Evolutionary conservation across 2,329 filamentous ascomycete genomes (phyloP).

Genomic region (Aspergillus tanneri): DNA sequence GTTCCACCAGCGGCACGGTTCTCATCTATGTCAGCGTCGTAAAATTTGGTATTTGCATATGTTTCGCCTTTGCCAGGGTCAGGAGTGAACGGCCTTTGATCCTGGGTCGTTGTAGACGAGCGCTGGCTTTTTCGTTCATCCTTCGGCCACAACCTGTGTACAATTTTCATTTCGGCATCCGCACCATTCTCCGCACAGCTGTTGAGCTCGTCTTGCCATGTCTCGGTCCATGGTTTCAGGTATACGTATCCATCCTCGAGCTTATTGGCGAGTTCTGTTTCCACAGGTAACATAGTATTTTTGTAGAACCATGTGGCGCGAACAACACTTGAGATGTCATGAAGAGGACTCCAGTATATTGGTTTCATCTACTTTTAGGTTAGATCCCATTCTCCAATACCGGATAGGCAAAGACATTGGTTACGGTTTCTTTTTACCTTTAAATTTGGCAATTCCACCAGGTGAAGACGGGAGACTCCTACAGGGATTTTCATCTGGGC

Average conservation of each 20-base stretch:
- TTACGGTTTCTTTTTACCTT: slow-evolving; percentile 30
- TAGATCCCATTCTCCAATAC: not conserved
- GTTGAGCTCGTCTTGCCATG: slow-evolving; percentile 86
- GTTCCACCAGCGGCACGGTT: slow-evolving; percentile 44
- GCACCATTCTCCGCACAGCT: slow-evolving; percentile 90
- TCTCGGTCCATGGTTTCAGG: slow-evolving; percentile 82
- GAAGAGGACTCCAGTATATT: slow-evolving; percentile 95
- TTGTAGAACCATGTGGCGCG: slow-evolving; percentile 97
- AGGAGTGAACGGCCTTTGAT: slow-evolving; percentile 32
- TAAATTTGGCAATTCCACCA: slow-evolving; percentile 77
- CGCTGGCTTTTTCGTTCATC: slow-evolving; percentile 42
- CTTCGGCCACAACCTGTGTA: slow-evolving; percentile 77
- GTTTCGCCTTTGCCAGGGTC: slow-evolving; percentile 23
- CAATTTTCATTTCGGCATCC: slow-evolving; percentile 85
- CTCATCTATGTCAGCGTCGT: slow-evolving; percentile 29
- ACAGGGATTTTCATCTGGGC: slow-evolving; percentile 67
- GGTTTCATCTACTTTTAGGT: slow-evolving; percentile 71
- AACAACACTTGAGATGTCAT: slow-evolving; percentile 78
- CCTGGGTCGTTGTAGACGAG: slow-evolving; percentile 37
- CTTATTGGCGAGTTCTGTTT: slow-evolving; percentile 82
- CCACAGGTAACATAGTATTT: slow-evolving; percentile 89
- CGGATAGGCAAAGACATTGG: not conserved
- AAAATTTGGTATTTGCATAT: slow-evolving; percentile 2
- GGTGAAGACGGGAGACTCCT: slow-evolving; percentile 83
- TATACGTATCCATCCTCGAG: slow-evolving; percentile 88